phyloP scores from a whole-genome alignment of 495 filamentous ascomycete genomes.

The Durotheca rogersii region DNA sequence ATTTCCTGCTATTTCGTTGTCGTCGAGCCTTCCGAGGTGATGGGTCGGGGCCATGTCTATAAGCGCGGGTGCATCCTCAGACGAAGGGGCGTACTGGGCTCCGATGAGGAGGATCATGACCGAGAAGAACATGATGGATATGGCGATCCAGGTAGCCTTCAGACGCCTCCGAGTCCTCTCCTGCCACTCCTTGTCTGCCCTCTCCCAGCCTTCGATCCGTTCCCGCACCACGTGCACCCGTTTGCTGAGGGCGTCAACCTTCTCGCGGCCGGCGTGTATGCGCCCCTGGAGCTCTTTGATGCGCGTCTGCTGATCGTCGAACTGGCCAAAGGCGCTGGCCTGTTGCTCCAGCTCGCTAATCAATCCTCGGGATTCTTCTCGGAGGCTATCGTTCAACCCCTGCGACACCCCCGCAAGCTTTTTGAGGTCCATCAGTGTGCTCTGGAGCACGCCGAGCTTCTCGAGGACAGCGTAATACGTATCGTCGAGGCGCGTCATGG shows the following conservation, averaged over 20 bases:
- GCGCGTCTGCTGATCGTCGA: constrained; percentile 67
- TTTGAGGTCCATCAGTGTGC: constrained; percentile 66
- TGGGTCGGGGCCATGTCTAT: constrained; percentile 2
- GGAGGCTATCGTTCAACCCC: constrained; percentile 62
- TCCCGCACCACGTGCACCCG: constrained; percentile 64
- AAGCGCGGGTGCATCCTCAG: constrained; percentile 6
- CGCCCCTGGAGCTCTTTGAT: constrained; percentile 67
- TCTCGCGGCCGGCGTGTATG: constrained; percentile 61
- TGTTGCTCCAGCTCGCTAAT: constrained; percentile 64
- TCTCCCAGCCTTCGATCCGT: constrained; percentile 71
- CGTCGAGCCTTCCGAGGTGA: constrained; percentile 4
- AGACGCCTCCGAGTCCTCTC: constrained; percentile 63
- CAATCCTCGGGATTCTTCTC: constrained; percentile 59
- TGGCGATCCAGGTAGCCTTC: constrained; percentile 61
- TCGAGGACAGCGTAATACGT: constrained; percentile 84
- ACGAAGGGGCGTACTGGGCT: constrained; percentile 39
- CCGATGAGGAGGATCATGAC: constrained; percentile 46
- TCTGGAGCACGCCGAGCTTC: constrained; percentile 67
- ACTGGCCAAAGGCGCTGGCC: constrained; percentile 64
- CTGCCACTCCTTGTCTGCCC: constrained; percentile 70
- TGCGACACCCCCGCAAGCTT: constrained; percentile 65
- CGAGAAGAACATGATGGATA: constrained; percentile 46
- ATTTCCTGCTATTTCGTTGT: constrained; percentile 14
- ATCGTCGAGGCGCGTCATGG: constrained; percentile 75
- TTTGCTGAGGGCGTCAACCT: constrained; percentile 62